Evolutionary conservation across 768 basidiomycete species (phyloP), one percentile per base, ranked within the genome.

Genomic region (Kwoniella mangroviensis): DNA sequence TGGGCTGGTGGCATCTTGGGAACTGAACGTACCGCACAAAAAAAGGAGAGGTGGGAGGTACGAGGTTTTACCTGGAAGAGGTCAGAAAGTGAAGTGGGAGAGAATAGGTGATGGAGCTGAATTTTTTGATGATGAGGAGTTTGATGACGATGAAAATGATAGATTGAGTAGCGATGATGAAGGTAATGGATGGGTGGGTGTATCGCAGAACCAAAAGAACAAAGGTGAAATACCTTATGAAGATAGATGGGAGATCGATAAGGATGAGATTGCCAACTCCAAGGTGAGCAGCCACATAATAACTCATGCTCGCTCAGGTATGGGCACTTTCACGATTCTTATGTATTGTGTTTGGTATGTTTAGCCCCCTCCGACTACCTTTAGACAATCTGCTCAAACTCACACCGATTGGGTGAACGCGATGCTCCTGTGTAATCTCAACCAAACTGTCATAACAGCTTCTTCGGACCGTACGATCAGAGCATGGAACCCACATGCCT

Each of bases 401-500:
- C 94, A 98, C 81, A 90, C 90, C 0, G 95, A 98, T 83, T 99
- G 96, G 96, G 89, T 98, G 43, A 99, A 97, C 79, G 96, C 98
- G 76, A 88, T 98, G 57, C 79, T 94, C 2, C 86, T 99, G 19
- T 94, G 92, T 84, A 95, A 98, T 79, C 87, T 89, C 70, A 94
- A 97, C 74, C 94, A 95, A 81, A 97, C 76, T 90, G 92, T 98
- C 55, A 87, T 98, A 51, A 93, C 95, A 66, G 94, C 92, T 0
- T 98, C 97, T 0, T 96, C 95, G 2, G 96, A 98, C 79, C 94
- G 95, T 19, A 93, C 94, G 13, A 86, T 99, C 75, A 92, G 94
- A 78, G 89, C 93, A 0, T 98, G 97, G 96, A 90, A 87, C 63
- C 96, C 96, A 0, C 94, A 98, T 79, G 85, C 88, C 0, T 73